Base-by-base conservation (phyloP, 441 rosid species). In the Syzygium syzygioides region DNA sequence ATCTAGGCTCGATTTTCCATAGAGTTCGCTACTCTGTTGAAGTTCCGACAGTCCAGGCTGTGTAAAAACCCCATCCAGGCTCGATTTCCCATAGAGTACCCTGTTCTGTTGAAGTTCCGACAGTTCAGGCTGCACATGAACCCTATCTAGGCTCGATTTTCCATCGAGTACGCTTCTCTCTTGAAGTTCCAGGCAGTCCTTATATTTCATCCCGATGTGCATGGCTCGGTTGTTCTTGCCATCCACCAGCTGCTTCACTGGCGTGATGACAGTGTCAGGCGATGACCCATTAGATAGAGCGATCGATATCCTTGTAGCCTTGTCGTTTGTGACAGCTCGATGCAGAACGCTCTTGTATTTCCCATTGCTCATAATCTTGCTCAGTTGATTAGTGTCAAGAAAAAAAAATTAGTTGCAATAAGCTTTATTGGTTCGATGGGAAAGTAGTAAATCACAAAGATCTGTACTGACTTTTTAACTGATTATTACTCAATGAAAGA, bases 341-440 rank as follows among this genome's bases (percentile, higher is more conserved):
- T 89, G 90, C 19, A 89, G 32, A 13, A 85, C 54, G 30, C 90
- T 88, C 71, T 85, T 53, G 87, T 88, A 88, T 60, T 88, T 85
- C 68, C 90, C 90, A 71, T 88, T 88, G 87, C 85, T 88, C 55
- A 88, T 52, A 52, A 88, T 85, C 90, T 89, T 48, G n/a, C 59
- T 85, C 64, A 53, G n/a, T 55, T 26, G 62, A 55, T 85, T 55
- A 13, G 45, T 53, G 59, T 85, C 62, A 34, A 54, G 30, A 28
- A 85, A 53, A 45, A 32, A 15, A 55, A 37, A 34, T 53, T 25
- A 34, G 45, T 59, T 85, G 19, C n/a, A 6, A 41, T 76, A 23
- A 76, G n/a, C 83, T 12, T 76, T 41, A 76, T 41, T 9, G 10
- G 52, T 76, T 41, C 83, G 13, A 9, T 76, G 50, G 15, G 52